Base-by-base conservation (phyloP, 805 yeast species). In the Priceomyces melissophilus region DNA sequence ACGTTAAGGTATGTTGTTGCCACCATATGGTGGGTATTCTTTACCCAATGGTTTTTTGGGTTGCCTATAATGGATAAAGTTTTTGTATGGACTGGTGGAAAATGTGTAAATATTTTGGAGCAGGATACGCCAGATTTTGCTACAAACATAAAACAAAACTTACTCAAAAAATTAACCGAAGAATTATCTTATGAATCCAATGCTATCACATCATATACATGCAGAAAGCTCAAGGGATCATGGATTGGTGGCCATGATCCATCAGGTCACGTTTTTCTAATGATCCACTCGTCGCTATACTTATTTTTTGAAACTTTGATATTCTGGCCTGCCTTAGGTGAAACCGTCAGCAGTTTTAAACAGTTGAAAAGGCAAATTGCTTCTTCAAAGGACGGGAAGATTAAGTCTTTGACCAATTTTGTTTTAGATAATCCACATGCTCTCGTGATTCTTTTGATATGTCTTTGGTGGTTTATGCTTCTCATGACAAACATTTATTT, bases 211-310 rank as follows among this genome's bases (percentile, higher is more conserved):
- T 68, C 73, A 8, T 57, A 55, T 38, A 48, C 52, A 12, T 70
- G 75, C 52, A 53, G 70, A 15, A 47, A 48, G 31, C 43, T 67
- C 76, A 93, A 58, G 61, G 93, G 58, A 38, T 56, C 45, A 23
- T 76, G 54, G 88, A 81, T 38, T 84, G 98, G 96, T 0, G 99
- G 99, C 0, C 96, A 88, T 57, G 99, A 93, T 65, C 96, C 98
- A 4, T 83, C 91, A 45, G 99, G 99, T 0, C 99, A 93, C 57
- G 83, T 87, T 1, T 93, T 90, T 52, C 59, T 93, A 32, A 65
- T 91, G 34, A 74, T 83, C 4, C 84, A 83, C 43, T 72, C 87
- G 7, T 75, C 83, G 25, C 57, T 83, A 41, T 76, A 84, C 42
- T 54, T 91, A 48, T 68, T 85, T 54, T 79, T 79, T 41, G 96